A percentile compares a stretch with the other conserved stretches of the same genome.
These are phyloP conservation scores for Picochlorum sp. DNA, from an alignment of 139 green algal species.

Conservation along the genomic window DNA sequence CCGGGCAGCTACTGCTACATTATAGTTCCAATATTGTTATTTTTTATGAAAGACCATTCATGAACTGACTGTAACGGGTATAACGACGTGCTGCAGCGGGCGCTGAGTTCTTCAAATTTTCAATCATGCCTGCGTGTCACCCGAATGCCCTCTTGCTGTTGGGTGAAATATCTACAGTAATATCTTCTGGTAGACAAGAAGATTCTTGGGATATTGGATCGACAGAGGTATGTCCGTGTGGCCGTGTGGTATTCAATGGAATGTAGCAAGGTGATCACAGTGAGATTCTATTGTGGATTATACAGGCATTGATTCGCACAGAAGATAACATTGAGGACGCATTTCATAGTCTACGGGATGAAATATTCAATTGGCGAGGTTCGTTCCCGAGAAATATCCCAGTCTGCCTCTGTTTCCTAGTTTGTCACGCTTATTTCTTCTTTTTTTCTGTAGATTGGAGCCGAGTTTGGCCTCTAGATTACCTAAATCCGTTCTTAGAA, in stretches of 20 bases:
- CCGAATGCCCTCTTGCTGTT: not conserved
- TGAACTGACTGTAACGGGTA: no score
- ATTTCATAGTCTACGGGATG: conserved; percentile 63
- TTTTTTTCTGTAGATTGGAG: conserved; percentile 50
- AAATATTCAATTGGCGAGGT: conserved; percentile 74
- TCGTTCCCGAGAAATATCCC: not conserved
- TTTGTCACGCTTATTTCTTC: not conserved
- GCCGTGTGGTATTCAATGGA: no score
- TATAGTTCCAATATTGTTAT: no score
- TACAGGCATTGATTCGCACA: conserved; percentile 52
- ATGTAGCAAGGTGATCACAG: not conserved
- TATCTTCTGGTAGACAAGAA: not conserved
- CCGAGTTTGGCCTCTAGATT: conserved; percentile 64
- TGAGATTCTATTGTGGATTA: not conserved
- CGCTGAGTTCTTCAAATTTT: no score
- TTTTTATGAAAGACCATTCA: no score
- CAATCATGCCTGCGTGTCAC: not conserved
- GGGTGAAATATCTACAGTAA: conserved; percentile 1
- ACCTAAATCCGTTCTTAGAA: conserved; percentile 84
- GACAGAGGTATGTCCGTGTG: not conserved
- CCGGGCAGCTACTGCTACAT: no score
- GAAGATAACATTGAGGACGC: conserved; percentile 81
- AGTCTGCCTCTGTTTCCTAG: not conserved
- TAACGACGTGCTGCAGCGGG: not conserved
- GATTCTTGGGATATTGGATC: conserved; percentile 1